Conservation (phyloP, 2,329 filamentous ascomycete species). For the Rasamsonia emersonii region DNA sequence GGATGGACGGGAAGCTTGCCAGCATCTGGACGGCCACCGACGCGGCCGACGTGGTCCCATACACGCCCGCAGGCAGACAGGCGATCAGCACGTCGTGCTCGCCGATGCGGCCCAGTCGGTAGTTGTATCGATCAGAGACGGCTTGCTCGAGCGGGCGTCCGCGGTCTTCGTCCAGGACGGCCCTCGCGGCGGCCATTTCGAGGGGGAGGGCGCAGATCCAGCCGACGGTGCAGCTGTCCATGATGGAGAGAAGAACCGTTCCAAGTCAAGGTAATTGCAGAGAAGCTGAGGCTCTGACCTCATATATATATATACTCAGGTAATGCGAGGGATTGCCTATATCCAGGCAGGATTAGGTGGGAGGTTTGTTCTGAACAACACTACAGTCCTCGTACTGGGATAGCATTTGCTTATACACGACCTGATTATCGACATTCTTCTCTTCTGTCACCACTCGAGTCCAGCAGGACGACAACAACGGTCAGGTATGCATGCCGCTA, state of each 20-base stretch:
- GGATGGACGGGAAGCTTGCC: conserved; percentile 12
- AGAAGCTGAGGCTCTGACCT: no score
- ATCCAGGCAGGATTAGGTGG: no score
- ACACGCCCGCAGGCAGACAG: conserved; percentile 21
- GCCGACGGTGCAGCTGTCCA: conserved; percentile 6
- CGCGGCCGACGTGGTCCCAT: conserved; percentile 19
- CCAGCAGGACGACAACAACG: no score
- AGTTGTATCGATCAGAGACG: conserved; percentile 3
- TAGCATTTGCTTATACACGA: no score
- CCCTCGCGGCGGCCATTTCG: conserved; percentile 7
- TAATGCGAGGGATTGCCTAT: no score
- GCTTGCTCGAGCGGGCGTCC: conserved; percentile 1
- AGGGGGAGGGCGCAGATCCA: conserved; percentile 10
- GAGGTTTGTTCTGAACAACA: no score
- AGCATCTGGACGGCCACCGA: conserved; percentile 9
- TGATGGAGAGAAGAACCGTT: not conserved
- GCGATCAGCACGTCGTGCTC: conserved; percentile 27
- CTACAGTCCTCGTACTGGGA: no score
- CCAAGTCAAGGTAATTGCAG: not conserved
- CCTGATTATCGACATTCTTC: no score
- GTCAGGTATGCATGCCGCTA: no score
- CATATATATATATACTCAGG: no score
- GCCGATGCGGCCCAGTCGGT: conserved; percentile 6
- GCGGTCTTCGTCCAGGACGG: conserved; percentile 8
- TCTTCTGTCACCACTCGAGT: no score